Evolutionary conservation across 371 early-diverging fungal genomes (phyloP), one percentile per base, ranked within the genome.

Genomic region (Mucor mucedo): DNA sequence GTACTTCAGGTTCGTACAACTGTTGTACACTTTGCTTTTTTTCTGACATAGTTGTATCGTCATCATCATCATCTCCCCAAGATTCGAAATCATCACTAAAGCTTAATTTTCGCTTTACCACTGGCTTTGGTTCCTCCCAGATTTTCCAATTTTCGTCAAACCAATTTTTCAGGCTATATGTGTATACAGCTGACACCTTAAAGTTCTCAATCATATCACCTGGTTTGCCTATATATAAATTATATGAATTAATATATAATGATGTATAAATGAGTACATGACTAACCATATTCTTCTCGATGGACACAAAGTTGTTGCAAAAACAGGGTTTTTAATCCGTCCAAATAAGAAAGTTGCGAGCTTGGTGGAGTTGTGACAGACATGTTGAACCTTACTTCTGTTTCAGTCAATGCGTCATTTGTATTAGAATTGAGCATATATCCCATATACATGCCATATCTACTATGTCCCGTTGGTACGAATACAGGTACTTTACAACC

Each of bases 401-500:
- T 75, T 32, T 83, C 69, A 29, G 73, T 58, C 13, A 68, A 14
- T 45, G 44, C 27, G 49, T 55, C 42, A 10, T 62, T 35, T 38
- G 59, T 29, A 41, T 73, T 35, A 38, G 62, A 11, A 3, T n/a
- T 64, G 14, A 84, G 70, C 62, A 82, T 78, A 44, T 83, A 81
- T 1, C 92, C 94, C 2, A 76, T 79, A 65, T 84, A 93, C 64
- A 90, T 71, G 14, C 63, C 69, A 66, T 85, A 84, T 65, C 90
- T 83, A 7, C 77, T 68, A 13, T 89, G 88, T 8, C 91, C 92
- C 3, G 84, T 83, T 1, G 90, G 91, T 5, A 91, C 84, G 79
- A 93, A 94, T 9, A 87, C 85, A 16, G 94, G 93, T 30, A 93
- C 73, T 33, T 70, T 73, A 68, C 93, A 93, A 11, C 78, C 83